These are phyloP conservation scores for Protoeuglena noctilucae DNA, from an alignment of 139 green algal species.

Conservation along the genomic window DNA sequence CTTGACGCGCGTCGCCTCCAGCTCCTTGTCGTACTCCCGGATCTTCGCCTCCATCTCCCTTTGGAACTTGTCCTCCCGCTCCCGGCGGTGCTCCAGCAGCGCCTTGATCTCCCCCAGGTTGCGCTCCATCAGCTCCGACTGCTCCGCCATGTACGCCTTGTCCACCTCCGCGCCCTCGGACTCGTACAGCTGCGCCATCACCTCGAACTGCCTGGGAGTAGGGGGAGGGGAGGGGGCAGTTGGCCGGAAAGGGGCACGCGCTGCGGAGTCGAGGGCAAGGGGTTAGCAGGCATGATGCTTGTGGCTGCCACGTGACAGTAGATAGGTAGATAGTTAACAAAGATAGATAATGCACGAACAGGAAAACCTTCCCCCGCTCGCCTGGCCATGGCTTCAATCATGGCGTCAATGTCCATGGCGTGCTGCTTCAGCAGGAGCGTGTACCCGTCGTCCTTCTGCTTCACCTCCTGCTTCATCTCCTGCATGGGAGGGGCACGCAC, in stretches of 20 bases:
- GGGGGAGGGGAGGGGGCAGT: too few species aligned
- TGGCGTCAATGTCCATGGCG: constrained; percentile 39
- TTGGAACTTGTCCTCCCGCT: constrained; percentile 31
- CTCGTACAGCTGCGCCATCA: constrained; percentile 26
- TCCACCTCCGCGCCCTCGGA: background rate
- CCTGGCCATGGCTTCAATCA: constrained; percentile 20
- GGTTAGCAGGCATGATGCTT: too few species aligned
- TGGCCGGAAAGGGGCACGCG: too few species aligned
- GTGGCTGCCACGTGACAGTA: too few species aligned
- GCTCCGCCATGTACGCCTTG: constrained; percentile 23
- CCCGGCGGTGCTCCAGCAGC: constrained; percentile 33
- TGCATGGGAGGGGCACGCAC: background rate
- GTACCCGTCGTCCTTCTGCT: constrained; percentile 64
- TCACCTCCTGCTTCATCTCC: constrained; percentile 44
- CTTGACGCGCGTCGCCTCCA: constrained; percentile 28
- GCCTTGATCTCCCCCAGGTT: constrained; percentile 43
- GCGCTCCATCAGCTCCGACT: constrained; percentile 29
- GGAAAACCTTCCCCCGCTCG: background rate
- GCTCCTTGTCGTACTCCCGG: constrained; percentile 10
- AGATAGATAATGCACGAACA: constrained; percentile 19
- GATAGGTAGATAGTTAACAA: too few species aligned
- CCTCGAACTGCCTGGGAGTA: constrained; percentile 37
- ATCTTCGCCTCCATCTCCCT: constrained; percentile 8
- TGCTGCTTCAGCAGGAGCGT: constrained; percentile 44
- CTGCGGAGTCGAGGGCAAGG: too few species aligned